phyloP scores from a whole-genome alignment of 2,329 filamentous ascomycete species.

The Colletotrichum incanum region DNA sequence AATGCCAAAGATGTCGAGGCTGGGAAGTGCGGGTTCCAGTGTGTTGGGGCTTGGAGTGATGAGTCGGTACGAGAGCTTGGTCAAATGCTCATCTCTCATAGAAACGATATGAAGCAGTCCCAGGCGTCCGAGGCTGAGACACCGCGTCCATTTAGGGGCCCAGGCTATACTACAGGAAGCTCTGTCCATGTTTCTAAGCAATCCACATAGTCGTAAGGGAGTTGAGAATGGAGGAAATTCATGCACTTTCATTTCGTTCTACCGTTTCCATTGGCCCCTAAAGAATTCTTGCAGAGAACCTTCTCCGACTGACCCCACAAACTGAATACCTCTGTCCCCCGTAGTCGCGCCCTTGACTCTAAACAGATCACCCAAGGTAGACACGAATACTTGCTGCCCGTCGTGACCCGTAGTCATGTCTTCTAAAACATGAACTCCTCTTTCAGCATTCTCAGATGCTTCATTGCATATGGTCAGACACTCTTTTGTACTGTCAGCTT shows the following conservation, averaged over 20 bases:
- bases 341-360: conserved; percentile 11
- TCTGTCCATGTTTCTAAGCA: not conserved
- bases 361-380: conserved; percentile 18
- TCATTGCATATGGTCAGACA: conserved; percentile 11
- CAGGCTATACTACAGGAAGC: not conserved
- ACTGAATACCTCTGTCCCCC: not conserved
- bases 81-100: not conserved
- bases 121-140: not conserved
- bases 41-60: not conserved
- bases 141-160: not conserved
- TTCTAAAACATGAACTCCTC: conserved; percentile 13
- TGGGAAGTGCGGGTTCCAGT: not conserved
- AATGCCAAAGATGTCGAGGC: conserved; percentile 7
- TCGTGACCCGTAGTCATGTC: conserved; percentile 18
- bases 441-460: not conserved
- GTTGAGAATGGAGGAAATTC: not conserved
- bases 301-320: not conserved
- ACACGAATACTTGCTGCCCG: conserved; percentile 14
- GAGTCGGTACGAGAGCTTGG: not conserved
- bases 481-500: conserved; percentile 10
- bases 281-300: not conserved
- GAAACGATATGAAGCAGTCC: not conserved
- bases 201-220: not conserved
- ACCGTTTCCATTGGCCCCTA: not conserved
- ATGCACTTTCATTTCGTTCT: not conserved